Evolutionary conservation across 805 yeast genomes (phyloP), one percentile per base, ranked within the genome.

Genomic region (Teunomyces funiuensis): DNA sequence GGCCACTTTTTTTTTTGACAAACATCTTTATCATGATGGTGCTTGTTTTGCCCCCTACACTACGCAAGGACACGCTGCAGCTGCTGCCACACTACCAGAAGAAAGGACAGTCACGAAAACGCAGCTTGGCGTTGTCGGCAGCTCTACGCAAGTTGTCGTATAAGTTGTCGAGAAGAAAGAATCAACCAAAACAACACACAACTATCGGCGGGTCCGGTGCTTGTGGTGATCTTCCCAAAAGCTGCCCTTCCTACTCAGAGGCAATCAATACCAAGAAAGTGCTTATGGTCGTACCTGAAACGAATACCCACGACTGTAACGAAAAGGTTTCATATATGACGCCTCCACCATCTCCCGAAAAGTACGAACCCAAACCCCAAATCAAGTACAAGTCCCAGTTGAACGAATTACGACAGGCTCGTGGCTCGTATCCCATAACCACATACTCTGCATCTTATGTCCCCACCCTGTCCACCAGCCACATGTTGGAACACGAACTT

Each of bases 371-470:
- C 19, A 26, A 28, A 28, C 40, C 33, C 3, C 27, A 17, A 14
- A 33, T 40, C 36, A 43, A 40, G 39, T 43, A 40, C 37, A 40
- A 37, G 40, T 43, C 47, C 17, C 43, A 43, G 41, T 26, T 40
- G 20, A 28, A 40, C 16, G 43, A 38, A 27, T 16, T 40, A 33
- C 39, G 23, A 8, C 17, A 23, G 14, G n/a, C 28, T 6, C n/a
- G n/a, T n/a, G 15, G 25, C 15, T 7, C 25, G n/a, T 30, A 30
- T 30, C 9, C 34, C n/a, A 20, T 11, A 8, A 6, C 34, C 13
- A 10, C 11, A 17, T 17, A 30, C 9, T 17, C 34, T 17, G 23
- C 25, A 16, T 30, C 34, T 11, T 19, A 9, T 11, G 20, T 30
- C 25, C 7, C 25, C 9, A 22, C 25, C 11, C 6, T 30, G n/a